Base-by-base conservation (phyloP, 1,284 basidiomycete genomes). In the Trichosporon sp. region DNA sequence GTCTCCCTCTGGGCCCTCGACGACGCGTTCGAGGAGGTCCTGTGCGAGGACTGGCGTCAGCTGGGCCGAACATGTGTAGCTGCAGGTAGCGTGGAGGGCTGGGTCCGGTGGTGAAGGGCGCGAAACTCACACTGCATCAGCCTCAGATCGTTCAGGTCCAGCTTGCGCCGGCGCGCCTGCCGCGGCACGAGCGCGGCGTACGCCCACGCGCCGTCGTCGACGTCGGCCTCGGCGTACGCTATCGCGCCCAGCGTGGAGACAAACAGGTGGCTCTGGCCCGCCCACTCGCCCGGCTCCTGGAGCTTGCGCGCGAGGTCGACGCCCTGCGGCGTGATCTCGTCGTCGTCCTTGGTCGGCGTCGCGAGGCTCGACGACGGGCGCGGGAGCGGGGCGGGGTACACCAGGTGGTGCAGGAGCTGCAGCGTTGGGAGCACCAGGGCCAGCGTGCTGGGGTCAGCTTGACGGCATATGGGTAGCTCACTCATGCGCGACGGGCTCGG, bases 181-280 rank as follows among this genome's bases (percentile, higher is more conserved):
- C n/a, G 18, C 15, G 68, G 68, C 32, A 65, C 58, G 9, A 35
- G 68, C 21, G 58, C 35, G 3, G 51, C 35, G 6, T 63, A 32
- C 27, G 25, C 32, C 62, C 64, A 64, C n/a, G 67, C 56, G n/a
- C 68, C 38, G 47, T 66, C 51, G 27, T 69, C 72, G 12, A 60
- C 58, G 34, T 85, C 83, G 32, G 91, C 78, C 85, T 88, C 88
- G 2, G 89, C 89, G 73, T 89, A 93, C 66, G 89, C 88, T 67
- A 94, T 84, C 68, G 89, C 85, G 31, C 92, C 91, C 66, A 95
- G 87, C 3, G 89, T 87, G 9, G 92, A 88, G 38, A 90, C 87
- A 75, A 92, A 92, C 74, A 89, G 85, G 75, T 93, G 89, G n/a
- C 85, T 85, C n/a, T 91, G 79, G 23, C 89, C 89, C 72, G 87